phyloP scores from a whole-genome alignment of 2,329 filamentous ascomycete species.

The Beauveria pseudobassiana region DNA sequence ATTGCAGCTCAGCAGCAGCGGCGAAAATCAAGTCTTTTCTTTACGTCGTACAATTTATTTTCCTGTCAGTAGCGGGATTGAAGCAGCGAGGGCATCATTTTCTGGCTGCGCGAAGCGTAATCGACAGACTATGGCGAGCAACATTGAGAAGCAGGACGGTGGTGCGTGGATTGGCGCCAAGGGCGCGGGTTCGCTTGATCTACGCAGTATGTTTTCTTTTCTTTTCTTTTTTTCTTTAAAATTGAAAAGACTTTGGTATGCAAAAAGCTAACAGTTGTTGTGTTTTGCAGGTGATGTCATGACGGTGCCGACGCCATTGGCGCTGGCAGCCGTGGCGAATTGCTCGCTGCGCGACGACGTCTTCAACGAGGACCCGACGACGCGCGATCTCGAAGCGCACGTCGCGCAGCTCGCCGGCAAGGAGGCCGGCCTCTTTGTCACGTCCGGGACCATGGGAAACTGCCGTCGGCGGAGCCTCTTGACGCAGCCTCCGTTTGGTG shows the following conservation, averaged over 20 bases:
- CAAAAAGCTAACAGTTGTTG: no score
- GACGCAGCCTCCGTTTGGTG: constrained; percentile 67
- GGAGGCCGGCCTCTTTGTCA: constrained; percentile 69
- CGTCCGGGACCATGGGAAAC: constrained; percentile 93
- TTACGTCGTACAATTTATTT: not conserved
- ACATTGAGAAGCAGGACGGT: not conserved
- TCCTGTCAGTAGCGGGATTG: no score
- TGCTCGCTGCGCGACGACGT: constrained; percentile 80
- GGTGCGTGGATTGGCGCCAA: constrained; percentile 31
- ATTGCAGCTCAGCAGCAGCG: no score
- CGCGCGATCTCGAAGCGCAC: constrained; percentile 65
- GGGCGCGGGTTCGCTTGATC: constrained; percentile 31
- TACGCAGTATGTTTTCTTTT: constrained; percentile 28
- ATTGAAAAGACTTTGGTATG: no score
- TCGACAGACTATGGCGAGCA: not conserved
- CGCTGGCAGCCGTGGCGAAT: constrained; percentile 68
- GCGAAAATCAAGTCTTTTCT: no score
- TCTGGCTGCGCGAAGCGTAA: not conserved
- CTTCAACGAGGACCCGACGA: constrained; percentile 71
- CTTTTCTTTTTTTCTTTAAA: not conserved
- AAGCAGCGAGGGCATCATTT: not conserved
- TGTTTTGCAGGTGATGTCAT: constrained; percentile 42
- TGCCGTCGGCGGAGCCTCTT: constrained; percentile 73
- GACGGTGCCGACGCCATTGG: constrained; percentile 71
- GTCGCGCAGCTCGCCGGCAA: constrained; percentile 68